phyloP scores from a whole-genome alignment of 495 filamentous ascomycete species.

The Thozetella sp. region DNA sequence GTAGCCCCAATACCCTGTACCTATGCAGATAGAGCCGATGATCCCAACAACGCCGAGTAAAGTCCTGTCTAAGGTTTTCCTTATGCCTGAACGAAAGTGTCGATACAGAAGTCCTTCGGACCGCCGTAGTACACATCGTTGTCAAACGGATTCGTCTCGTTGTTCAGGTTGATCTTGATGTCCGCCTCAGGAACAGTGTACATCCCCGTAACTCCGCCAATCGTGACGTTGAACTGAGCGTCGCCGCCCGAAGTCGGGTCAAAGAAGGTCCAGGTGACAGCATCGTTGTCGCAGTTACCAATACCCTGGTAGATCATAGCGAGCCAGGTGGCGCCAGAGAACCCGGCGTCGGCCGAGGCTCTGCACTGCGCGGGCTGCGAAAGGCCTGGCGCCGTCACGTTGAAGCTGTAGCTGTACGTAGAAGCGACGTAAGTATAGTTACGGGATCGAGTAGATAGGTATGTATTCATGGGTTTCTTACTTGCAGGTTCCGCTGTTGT shows the following conservation, averaged over 20 bases:
- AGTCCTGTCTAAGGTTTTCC: no score
- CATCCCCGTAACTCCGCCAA: slow-evolving; percentile 5
- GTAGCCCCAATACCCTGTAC: no score
- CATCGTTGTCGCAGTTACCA: slow-evolving; percentile 5
- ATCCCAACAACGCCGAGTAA: no score
- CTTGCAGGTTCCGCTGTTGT: slow-evolving; percentile 5
- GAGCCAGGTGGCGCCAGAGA: slow-evolving; percentile 11
- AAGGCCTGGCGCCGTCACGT: slow-evolving; percentile 3
- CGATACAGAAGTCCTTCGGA: neutral
- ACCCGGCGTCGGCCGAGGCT: slow-evolving; percentile 8
- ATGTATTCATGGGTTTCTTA: neutral
- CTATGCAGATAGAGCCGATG: no score
- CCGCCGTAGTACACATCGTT: slow-evolving; percentile 7
- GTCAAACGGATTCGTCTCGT: slow-evolving; percentile 10
- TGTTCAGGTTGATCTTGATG: slow-evolving; percentile 6
- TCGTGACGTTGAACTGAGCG: slow-evolving; percentile 8
- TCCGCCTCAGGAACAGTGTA: slow-evolving; percentile 12
- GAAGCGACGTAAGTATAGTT: neutral
- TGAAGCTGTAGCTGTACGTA: slow-evolving; percentile 5
- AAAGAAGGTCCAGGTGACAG: slow-evolving; percentile 10
- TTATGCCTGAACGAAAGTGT: neutral
- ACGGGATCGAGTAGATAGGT: neutral
- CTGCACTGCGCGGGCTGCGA: neutral
- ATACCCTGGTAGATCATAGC: neutral
- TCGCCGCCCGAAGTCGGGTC: slow-evolving; percentile 1